phyloP scores from a whole-genome alignment of 1,284 basidiomycete species.

The Fistulinella cinereoalba region DNA sequence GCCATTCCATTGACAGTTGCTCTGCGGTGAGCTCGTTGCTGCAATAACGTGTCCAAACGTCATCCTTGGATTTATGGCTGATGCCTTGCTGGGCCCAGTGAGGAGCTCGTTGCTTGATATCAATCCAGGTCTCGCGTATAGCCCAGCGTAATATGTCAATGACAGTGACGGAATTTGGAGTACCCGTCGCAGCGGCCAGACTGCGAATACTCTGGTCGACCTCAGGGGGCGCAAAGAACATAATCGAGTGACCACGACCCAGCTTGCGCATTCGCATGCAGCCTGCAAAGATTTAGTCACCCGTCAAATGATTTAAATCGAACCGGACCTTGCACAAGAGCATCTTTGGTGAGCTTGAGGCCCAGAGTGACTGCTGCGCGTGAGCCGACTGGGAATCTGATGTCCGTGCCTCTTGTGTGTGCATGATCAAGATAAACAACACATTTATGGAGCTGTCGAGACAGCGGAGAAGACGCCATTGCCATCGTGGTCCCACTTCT shows the following conservation, averaged over 20 bases:
- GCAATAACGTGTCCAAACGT: neutral
- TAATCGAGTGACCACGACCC: neutral
- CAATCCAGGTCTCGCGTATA: conserved; percentile 43
- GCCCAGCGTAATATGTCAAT: conserved; percentile 20
- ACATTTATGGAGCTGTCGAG: neutral
- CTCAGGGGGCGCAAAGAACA: conserved; percentile 1
- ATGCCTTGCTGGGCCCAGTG: conserved; percentile 49
- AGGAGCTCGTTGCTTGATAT: conserved; percentile 39
- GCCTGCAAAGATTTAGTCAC: neutral
- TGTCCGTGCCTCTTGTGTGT: neutral
- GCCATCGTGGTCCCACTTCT: neutral
- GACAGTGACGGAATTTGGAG: neutral
- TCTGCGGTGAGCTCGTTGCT: neutral
- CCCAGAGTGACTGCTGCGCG: neutral
- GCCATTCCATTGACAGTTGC: neutral
- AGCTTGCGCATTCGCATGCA: conserved; percentile 8
- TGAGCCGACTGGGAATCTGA: neutral
- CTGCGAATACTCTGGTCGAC: conserved; percentile 1
- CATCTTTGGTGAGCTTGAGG: neutral
- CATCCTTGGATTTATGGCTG: conserved; percentile 16
- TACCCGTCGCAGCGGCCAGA: neutral
- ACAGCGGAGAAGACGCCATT: neutral
- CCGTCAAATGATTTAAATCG: neutral
- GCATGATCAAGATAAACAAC: neutral
- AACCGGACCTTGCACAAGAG: neutral